Conservation (phyloP, 805 yeast species). For the Candida boleticola region DNA sequence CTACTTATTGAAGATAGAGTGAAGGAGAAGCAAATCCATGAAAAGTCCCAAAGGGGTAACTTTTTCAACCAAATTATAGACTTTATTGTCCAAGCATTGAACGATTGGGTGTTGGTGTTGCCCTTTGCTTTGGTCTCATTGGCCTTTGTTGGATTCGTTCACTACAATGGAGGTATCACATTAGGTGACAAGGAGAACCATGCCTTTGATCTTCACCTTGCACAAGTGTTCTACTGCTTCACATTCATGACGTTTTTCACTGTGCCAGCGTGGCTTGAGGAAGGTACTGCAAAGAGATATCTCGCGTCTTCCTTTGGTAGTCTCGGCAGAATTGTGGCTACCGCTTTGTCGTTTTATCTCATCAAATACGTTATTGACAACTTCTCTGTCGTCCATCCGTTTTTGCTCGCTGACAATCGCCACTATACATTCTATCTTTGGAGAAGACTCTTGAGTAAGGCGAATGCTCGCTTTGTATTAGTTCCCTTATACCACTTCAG, state of each 20-base stretch:
- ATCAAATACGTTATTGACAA: constrained; percentile 50
- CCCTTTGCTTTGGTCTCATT: constrained; percentile 56
- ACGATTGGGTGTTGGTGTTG: constrained; percentile 22
- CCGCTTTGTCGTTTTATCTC: constrained; percentile 11
- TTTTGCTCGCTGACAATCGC: constrained; percentile 88
- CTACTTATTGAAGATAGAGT: constrained; percentile 51
- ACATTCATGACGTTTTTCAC: constrained; percentile 64
- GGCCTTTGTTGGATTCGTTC: constrained; percentile 56
- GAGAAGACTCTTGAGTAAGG: constrained; percentile 57
- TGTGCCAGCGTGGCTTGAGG: constrained; percentile 69
- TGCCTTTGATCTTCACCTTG: constrained; percentile 63
- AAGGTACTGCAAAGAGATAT: constrained; percentile 40
- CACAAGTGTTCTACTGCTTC: constrained; percentile 78
- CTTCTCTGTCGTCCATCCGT: constrained; percentile 82
- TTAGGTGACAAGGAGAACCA: constrained; percentile 93
- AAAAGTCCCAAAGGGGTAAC: constrained; percentile 15
- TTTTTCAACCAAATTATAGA: constrained; percentile 9
- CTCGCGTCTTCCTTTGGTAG: constrained; percentile 21
- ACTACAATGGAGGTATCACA: constrained; percentile 78
- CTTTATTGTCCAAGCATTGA: constrained; percentile 14
- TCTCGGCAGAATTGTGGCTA: constrained; percentile 11
- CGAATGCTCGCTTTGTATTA: constrained; percentile 45
- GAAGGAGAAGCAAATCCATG: constrained; percentile 17
- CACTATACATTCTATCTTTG: constrained; percentile 89
- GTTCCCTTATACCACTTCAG: constrained; percentile 73